Base-by-base conservation (phyloP, 2,329 filamentous ascomycete species). In the Biscogniauxia mediterranea region DNA sequence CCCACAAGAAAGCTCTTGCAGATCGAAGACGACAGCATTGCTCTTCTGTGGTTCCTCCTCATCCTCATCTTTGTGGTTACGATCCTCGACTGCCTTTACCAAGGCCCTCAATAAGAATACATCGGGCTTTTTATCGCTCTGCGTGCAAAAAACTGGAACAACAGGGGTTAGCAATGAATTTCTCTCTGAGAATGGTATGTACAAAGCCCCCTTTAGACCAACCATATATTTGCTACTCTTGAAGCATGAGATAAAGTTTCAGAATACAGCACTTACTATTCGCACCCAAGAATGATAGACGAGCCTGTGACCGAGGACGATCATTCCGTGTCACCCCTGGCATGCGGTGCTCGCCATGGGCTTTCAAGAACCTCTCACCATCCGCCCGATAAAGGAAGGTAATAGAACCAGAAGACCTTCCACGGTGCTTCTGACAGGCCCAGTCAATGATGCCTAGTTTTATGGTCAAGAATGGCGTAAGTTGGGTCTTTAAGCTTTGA, bases 311-410 rank as follows among this genome's bases (percentile, higher is more conserved):
- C 15, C 57, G 64, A 0, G 56, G 61, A 2, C 55, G 46, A 5
- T 60, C 64, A 0, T 64, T 52, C 7, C 32, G 54, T 20, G n/a
- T 25, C 1, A 56, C 21, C 3, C 63, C 61, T 5, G 61, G 61
- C 9, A 59, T 2, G 15, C 19, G 55, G 20, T 52, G 38, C 42
- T 70, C 63, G 8, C 68, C 65, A 54, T 69, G 32, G 5, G 62
- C 26, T 1, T 55, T 52, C 11, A 86, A 70, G 56, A 86, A 86
- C 0, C 53, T 70, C 0, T 68, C 49, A 8, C 77, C 82, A 4
- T 86, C 77, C 0, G 57, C 17, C 0, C 54, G 52, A 1, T 74
- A 26, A 1, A 81, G 73, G 56, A 85, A 85, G 0, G 75, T 78
- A 53, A 85, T 63, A 56, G 72, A 76, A 2, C 75, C 82, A 19